These are phyloP conservation scores for Eutrema japonicum DNA, from an alignment of 345 rosid genomes.

Conservation along the genomic window DNA sequence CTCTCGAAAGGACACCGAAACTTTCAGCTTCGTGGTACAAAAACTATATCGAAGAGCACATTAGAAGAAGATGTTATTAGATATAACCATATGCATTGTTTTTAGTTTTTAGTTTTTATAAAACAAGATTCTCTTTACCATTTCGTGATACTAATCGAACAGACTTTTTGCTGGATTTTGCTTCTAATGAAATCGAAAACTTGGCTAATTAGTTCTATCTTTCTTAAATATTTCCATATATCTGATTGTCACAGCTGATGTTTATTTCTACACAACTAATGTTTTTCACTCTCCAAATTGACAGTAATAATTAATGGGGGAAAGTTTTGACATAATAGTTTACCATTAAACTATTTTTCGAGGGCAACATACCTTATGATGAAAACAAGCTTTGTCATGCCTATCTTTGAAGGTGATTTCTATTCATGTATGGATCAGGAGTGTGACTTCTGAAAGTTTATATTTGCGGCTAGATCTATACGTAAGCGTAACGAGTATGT, in stretches of 20 bases:
- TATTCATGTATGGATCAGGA: conserved; percentile 10
- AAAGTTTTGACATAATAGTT: too few relatives aligned
- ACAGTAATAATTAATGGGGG: too few relatives aligned
- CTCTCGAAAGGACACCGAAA: conserved; percentile 64
- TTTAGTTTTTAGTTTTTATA: neutral
- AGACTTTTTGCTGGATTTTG: neutral
- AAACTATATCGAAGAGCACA: conserved; percentile 47
- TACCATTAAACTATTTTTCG: too few relatives aligned
- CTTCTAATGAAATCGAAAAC: conserved; percentile 7
- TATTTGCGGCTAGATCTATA: too few relatives aligned
- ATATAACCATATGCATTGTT: neutral
- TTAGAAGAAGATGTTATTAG: neutral
- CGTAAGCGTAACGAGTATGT: too few relatives aligned
- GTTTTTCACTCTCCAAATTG: too few relatives aligned
- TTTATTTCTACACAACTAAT: too few relatives aligned
- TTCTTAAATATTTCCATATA: neutral
- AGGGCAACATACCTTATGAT: neutral
- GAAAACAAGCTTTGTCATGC: neutral
- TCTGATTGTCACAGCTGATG: too few relatives aligned
- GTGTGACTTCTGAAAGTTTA: neutral
- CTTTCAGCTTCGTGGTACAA: conserved; percentile 66
- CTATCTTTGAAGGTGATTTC: neutral
- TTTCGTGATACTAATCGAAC: neutral
- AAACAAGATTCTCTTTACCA: neutral
- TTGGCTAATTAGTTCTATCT: neutral